Base-by-base conservation (phyloP, 1,139 yeast genomes). In the Geotrichum aggregatum region DNA sequence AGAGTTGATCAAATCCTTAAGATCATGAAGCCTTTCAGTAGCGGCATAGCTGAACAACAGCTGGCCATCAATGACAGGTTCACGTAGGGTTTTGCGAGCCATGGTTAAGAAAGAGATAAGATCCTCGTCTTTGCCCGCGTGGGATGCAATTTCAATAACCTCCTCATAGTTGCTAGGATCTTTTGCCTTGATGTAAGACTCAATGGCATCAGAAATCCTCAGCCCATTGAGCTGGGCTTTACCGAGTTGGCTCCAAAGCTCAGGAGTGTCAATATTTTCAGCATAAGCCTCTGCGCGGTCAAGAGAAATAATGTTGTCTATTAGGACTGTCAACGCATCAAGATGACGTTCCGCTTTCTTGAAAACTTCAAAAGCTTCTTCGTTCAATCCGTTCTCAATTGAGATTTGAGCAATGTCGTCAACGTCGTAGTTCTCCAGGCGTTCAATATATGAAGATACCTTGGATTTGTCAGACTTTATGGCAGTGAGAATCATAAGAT, bases 261-360 rank as follows among this genome's bases (percentile, higher is more conserved):
- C 96, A n/a, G 95, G 81, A 39, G 80, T 77, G 64, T 91, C 92
- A 61, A 88, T 76, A 71, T 87, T 87, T 63, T 91, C 98, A 58
- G 96, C 97, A 64, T 87, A 94, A 57, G 83, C 82, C 66, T 86
- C 94, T 66, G 95, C 98, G 68, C 98, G 84, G 70, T 92, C 98
- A 58, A 92, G 80, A 11, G 96, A 87, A 85, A 91, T 79, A 61
- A 92, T 77, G 63, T 92, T 95, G 64, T 92, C 98, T 58, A 89
- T 92, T 66, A 92, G 77, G 28, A 92, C 98, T 61, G 79, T 83
- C 78, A 92, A 78, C 31, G 98, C 98, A 57, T 87, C 86, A 21
- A 77, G 63, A 66, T 86, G 77, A 67, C 84, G 76, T 64, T 86
- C 89, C 66, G 87, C 83, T 74, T 87, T 89, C 71, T 88, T 84